Conservation (phyloP, 1,284 basidiomycete species). For the Heterobasidion irregulare region DNA sequence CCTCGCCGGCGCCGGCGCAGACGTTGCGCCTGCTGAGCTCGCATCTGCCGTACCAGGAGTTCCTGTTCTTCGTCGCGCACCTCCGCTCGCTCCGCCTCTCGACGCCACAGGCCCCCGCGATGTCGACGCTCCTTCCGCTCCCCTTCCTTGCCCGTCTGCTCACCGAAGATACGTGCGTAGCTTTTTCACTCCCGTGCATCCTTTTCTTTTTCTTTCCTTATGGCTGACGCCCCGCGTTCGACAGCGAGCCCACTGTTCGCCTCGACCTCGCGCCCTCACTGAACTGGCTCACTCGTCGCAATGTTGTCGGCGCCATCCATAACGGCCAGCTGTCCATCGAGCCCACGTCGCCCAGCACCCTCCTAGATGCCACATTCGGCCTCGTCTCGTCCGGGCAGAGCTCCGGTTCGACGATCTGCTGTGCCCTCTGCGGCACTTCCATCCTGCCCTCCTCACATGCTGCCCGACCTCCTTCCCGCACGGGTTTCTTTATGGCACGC, state of each 20-base stretch:
- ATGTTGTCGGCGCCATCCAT: constrained; percentile 82
- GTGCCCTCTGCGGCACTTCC: constrained; percentile 74
- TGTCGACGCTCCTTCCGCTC: constrained; percentile 67
- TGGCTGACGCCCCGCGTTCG: constrained; percentile 2
- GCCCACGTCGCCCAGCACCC: constrained; percentile 53
- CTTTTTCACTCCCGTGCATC: constrained; percentile 6
- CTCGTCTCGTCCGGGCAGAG: constrained; percentile 29
- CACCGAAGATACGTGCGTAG: constrained; percentile 80
- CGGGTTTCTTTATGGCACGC: constrained; percentile 9
- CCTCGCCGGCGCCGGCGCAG: constrained; percentile 6
- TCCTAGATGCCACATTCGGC: constrained; percentile 38
- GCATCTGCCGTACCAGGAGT: constrained; percentile 83
- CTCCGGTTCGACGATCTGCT: constrained; percentile 32
- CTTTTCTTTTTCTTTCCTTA: constrained; percentile 1
- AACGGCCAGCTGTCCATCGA: constrained; percentile 87
- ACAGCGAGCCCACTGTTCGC: constrained; percentile 85
- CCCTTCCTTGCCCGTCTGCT: constrained; percentile 81
- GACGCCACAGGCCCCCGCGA: constrained; percentile 47
- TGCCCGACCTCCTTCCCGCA: constrained; percentile 21
- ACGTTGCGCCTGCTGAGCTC: constrained; percentile 44
- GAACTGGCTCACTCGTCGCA: constrained; percentile 87
- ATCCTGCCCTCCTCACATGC: constrained; percentile 26
- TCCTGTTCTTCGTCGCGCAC: constrained; percentile 75
- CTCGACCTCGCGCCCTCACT: constrained; percentile 92
- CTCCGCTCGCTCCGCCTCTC: constrained; percentile 66